Percentiles rank a stretch among this genome's conserved stretches.
Evolutionary conservation across 306 rosid genomes (phyloP).

Genomic region (Fagus sylvatica): DNA sequence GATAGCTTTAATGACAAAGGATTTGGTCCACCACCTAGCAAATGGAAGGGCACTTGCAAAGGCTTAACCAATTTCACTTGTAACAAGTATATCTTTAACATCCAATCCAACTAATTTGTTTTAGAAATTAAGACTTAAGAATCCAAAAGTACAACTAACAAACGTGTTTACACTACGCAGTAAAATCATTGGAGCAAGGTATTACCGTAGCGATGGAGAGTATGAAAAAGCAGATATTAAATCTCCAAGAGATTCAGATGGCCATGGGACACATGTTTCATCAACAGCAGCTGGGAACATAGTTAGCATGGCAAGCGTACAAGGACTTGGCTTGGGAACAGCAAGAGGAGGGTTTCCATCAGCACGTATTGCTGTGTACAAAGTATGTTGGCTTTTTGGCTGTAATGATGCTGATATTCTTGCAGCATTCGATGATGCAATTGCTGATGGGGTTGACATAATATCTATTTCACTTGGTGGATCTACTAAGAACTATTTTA

Average conservation of each 20-base stretch:
- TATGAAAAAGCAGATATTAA: background rate
- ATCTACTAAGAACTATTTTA: constrained; percentile 1
- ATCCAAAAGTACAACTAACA: background rate
- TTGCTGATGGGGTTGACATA: constrained; percentile 57
- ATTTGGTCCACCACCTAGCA: constrained; percentile 46
- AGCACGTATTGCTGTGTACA: constrained; percentile 56
- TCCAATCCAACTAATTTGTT: background rate
- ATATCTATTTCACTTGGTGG: constrained; percentile 37
- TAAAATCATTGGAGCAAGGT: constrained; percentile 52
- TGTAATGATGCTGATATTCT: constrained; percentile 19
- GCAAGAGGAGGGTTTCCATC: constrained; percentile 51
- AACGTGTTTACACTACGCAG: constrained; percentile 16
- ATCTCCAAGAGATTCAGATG: constrained; percentile 43
- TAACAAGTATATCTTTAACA: constrained; percentile 36
- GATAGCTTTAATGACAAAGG: constrained; percentile 45
- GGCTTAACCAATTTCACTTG: constrained; percentile 37
- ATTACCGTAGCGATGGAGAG: constrained; percentile 13
- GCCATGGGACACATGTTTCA: constrained; percentile 60
- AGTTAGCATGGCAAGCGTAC: constrained; percentile 36
- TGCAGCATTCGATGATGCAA: constrained; percentile 45
- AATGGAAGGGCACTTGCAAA: constrained; percentile 59
- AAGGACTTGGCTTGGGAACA: constrained; percentile 51
- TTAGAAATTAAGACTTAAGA: background rate
- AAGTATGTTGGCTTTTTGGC: constrained; percentile 26
- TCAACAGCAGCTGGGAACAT: constrained; percentile 47